Percentiles rank a stretch among this genome's conserved stretches.
phyloP scores from a whole-genome alignment of 164 flowering plant species.

The Warburgia ugandensis region DNA sequence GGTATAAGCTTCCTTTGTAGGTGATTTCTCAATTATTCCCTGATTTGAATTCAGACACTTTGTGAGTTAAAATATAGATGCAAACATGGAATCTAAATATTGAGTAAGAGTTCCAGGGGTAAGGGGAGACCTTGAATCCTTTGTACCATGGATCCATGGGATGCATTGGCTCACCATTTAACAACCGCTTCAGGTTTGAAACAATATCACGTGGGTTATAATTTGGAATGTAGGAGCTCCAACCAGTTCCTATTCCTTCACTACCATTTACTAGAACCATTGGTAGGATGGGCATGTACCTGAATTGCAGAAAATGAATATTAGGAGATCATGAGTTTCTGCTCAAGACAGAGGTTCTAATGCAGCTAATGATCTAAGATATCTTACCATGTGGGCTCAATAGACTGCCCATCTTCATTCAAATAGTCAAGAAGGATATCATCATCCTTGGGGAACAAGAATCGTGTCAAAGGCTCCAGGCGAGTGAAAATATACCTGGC shows the following conservation, averaged over 20 bases:
- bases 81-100: too few relatives aligned
- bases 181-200: conserved; percentile 55
- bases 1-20: conserved; percentile 62
- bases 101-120: too few relatives aligned
- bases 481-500: conserved; percentile 68
- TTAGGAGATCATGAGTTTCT: too few relatives aligned
- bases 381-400: conserved; percentile 83
- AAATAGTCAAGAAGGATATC: conserved; percentile 73
- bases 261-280: conserved; percentile 87
- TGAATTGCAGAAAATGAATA: too few relatives aligned
- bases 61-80: background rate
- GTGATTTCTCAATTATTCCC: conserved; percentile 68
- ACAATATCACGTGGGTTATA: conserved; percentile 81
- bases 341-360: too few relatives aligned
- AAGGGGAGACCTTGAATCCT: conserved; percentile 37
- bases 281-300: conserved; percentile 86
- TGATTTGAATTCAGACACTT: background rate
- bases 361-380: too few relatives aligned
- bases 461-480: conserved; percentile 65
- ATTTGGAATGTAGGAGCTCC: conserved; percentile 89
- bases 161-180: conserved; percentile 61
- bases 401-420: conserved; percentile 77
- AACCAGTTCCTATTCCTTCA: conserved; percentile 99
- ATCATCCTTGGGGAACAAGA: conserved; percentile 82
- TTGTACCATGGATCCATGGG: conserved; percentile 98